Base-by-base conservation (phyloP, 176 grass and related monocot species). In the Musa beccarii region DNA sequence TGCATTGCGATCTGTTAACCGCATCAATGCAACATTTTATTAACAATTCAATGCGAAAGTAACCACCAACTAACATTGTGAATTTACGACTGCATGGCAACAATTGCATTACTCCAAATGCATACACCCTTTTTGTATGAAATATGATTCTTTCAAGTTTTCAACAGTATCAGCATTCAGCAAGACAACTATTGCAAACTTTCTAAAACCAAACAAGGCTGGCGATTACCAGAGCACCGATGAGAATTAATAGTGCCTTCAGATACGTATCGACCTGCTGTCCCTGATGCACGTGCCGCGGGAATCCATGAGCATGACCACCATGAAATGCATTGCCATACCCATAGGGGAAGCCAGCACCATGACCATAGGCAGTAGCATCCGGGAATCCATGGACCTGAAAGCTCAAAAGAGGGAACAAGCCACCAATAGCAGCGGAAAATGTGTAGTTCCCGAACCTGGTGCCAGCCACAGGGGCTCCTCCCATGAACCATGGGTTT, bases 371-470 rank as follows among this genome's bases (percentile, higher is more conserved):
- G 1, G 71, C 21, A 25, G 71, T 73, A 14, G 21, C 71, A 54
- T 54, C 71, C 24, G 71, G 71, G 11, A 73, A 54, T 73, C 71
- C 71, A 25, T 54, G 71, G 23, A 54, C 51, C 49, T 73, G 71
- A 54, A 73, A 73, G 22, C 52, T 73, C 71, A 73, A 21, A 54
- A 53, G 21, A 15, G 71, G 71, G 52, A 73, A 73, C 51, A 73
- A 54, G 23, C 71, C 71, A 54, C 71, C 71, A 11, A 73, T 73
- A 8, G 71, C 71, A 28, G 71, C 71, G 24, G 71, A 54, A 11
- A 73, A 73, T 53, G 71, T 73, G 52, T 54, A 73, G 49, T 73
- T 54, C 52, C 71, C 71, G 11, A 54, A 54, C 51, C 71, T 54
- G 8, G 71, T 54, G 7, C 9, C 17, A 25, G 51, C 51, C 52